Conservation (phyloP, 768 basidiomycete species). For the Macrolepiota dolichaula region DNA sequence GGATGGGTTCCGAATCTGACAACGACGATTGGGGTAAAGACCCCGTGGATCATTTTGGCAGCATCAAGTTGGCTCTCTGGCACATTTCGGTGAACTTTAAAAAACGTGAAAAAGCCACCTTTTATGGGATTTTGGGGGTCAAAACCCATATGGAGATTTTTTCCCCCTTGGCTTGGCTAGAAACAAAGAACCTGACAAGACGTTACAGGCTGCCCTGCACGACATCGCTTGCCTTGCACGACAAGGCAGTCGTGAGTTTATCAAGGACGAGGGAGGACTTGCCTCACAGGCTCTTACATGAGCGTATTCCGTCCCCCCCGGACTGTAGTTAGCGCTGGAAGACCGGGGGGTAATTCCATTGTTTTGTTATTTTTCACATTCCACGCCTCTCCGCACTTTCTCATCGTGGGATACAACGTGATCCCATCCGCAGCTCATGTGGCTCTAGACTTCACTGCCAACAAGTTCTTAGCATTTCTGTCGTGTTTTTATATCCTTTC, state of each 20-base stretch:
- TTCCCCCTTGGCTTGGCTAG: background rate
- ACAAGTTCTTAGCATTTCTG: background rate
- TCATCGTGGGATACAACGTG: background rate
- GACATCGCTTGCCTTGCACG: background rate
- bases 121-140: background rate
- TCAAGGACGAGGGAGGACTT: background rate
- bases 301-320: background rate
- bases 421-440: background rate
- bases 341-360: background rate
- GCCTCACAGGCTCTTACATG: background rate
- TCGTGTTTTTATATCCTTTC: background rate
- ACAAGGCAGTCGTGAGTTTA: background rate
- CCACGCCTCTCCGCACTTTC: background rate
- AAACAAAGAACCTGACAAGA: no score
- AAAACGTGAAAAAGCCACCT: background rate
- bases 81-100: background rate
- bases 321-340: background rate
- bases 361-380: background rate
- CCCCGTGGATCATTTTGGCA: background rate
- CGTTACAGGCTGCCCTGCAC: no score
- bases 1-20: background rate
- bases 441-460: background rate
- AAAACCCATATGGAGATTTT: background rate
- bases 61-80: background rate
- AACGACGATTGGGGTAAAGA: background rate